Conservation (phyloP, 345 rosid genomes). For the Murraya paniculata region DNA sequence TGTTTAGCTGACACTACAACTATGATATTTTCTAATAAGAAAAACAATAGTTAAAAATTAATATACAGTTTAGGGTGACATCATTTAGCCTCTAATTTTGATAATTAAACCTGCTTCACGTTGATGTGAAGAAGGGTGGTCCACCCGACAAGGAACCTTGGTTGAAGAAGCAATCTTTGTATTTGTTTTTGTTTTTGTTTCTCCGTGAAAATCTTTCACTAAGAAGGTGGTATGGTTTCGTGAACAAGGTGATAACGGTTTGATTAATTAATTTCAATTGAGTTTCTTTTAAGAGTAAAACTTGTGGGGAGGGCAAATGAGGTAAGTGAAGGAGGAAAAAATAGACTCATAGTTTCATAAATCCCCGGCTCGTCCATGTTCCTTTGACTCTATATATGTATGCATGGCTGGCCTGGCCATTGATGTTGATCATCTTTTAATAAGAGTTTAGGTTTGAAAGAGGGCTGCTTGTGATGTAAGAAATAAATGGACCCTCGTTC, state of each 20-base stretch:
- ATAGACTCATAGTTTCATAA: background rate
- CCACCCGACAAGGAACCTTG: constrained; percentile 56
- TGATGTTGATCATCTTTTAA: constrained; percentile 29
- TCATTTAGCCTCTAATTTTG: constrained; percentile 29
- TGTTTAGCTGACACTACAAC: constrained; percentile 52
- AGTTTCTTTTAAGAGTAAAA: constrained; percentile 24
- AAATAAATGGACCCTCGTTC: background rate
- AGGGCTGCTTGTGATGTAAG: constrained; percentile 20
- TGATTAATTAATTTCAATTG: background rate
- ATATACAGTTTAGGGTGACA: constrained; percentile 29
- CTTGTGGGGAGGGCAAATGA: constrained; percentile 33
- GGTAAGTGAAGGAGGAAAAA: constrained; percentile 19
- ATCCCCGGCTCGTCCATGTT: constrained; percentile 19
- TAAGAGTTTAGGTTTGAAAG: constrained; percentile 41
- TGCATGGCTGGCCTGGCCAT: constrained; percentile 4
- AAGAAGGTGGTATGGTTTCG: constrained; percentile 17
- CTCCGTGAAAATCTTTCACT: constrained; percentile 9
- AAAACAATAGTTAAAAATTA: background rate
- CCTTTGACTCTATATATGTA: constrained; percentile 30
- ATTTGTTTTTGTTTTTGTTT: constrained; percentile 4
- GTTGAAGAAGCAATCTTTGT: constrained; percentile 44
- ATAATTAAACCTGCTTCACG: constrained; percentile 26
- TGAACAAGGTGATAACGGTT: constrained; percentile 18
- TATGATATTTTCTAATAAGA: constrained; percentile 22
- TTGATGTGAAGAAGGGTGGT: constrained; percentile 22